A percentile compares a stretch with the other conserved stretches of the same genome.
Conservation (phyloP, 1,139 yeast genomes). For the Yamadazyma diospyri region DNA sequence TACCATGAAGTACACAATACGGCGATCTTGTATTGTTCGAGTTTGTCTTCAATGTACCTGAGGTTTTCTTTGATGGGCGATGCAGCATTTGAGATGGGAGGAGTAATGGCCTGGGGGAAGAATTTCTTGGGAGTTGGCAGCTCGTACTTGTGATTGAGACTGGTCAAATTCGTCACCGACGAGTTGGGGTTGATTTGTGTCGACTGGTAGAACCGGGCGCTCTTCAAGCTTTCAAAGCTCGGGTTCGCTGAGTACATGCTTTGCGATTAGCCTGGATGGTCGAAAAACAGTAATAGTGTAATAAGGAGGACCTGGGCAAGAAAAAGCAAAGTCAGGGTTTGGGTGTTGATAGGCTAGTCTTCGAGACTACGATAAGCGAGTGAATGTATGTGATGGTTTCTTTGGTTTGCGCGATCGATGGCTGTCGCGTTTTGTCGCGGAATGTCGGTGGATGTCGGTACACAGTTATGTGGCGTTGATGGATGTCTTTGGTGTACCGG, state of each 20-base stretch:
- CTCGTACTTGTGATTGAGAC: conserved; percentile 11
- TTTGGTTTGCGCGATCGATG: too few relatives aligned
- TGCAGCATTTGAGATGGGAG: conserved; percentile 32
- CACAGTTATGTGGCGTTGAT: too few relatives aligned
- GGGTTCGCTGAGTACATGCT: conserved; percentile 16
- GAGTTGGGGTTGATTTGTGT: conserved; percentile 24
- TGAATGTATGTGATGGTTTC: too few relatives aligned
- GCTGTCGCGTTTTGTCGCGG: too few relatives aligned
- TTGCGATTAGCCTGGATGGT: background rate
- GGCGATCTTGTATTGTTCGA: conserved; percentile 23
- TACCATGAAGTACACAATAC: conserved; percentile 74
- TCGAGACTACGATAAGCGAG: too few relatives aligned
- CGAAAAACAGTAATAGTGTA: too few relatives aligned
- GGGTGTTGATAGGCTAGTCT: too few relatives aligned
- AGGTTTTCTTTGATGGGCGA: conserved; percentile 26
- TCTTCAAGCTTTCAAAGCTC: conserved; percentile 13
- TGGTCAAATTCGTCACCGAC: conserved; percentile 28
- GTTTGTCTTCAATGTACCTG: conserved; percentile 11
- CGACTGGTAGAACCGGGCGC: conserved; percentile 8
- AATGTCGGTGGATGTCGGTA: too few relatives aligned
- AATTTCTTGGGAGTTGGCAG: conserved; percentile 14
- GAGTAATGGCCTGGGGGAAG: conserved; percentile 27
- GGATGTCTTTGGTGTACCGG: too few relatives aligned
- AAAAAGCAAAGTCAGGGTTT: too few relatives aligned
- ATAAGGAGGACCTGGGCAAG: too few relatives aligned